A percentile compares a stretch with the other conserved stretches of the same genome.
Conservation (phyloP, 2,329 filamentous ascomycete genomes). For the Botrytis aclada region DNA sequence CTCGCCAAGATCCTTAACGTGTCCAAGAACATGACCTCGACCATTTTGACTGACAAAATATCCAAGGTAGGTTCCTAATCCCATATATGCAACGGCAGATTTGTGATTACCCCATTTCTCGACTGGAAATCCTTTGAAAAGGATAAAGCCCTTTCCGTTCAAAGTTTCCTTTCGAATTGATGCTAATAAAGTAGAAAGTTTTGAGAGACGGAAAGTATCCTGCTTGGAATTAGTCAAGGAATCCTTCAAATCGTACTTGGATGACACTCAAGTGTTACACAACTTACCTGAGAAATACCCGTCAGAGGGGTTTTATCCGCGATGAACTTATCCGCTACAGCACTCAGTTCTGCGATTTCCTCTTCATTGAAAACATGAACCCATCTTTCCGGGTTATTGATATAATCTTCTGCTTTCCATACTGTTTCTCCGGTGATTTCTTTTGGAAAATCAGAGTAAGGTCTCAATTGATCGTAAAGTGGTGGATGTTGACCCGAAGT, state of each 20-base stretch:
- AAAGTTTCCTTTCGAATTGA: constrained; percentile 64
- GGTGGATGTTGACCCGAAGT: constrained; percentile 70
- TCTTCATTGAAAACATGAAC: constrained; percentile 64
- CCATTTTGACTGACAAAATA: constrained; percentile 88
- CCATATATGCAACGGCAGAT: constrained; percentile 86
- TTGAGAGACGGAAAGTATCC: constrained; percentile 58
- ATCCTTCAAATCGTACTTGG: neutral
- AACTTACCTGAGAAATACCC: constrained; percentile 59
- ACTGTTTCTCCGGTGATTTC: constrained; percentile 69
- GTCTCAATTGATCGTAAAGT: constrained; percentile 59
- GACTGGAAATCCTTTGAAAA: constrained; percentile 84
- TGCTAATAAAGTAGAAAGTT: constrained; percentile 51
- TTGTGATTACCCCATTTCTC: constrained; percentile 73
- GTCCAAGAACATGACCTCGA: constrained; percentile 78
- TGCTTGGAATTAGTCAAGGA: constrained; percentile 18
- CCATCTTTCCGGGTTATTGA: constrained; percentile 50
- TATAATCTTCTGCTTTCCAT: constrained; percentile 54
- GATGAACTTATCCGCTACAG: constrained; percentile 67
- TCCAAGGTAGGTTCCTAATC: constrained; percentile 77
- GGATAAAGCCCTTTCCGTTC: constrained; percentile 83
- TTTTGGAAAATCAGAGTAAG: constrained; percentile 68
- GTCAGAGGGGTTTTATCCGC: constrained; percentile 63
- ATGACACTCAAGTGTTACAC: neutral
- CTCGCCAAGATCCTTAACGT: constrained; percentile 81
- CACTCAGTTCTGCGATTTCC: constrained; percentile 65